phyloP scores from a whole-genome alignment of 176 grass and related monocot genomes.

The Leersia perrieri region DNA sequence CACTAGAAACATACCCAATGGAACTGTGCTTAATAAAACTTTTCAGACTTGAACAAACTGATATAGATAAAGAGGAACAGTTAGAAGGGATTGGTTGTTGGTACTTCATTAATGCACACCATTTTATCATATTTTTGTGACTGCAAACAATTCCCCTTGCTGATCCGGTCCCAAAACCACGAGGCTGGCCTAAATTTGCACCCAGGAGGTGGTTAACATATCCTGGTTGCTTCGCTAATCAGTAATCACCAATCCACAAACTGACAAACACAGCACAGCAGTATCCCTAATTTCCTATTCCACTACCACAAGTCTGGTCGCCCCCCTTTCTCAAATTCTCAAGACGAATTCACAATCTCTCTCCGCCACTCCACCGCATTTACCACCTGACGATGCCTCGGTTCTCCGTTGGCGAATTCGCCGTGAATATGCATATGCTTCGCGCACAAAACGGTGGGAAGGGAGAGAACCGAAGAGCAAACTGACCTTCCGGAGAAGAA shows the following conservation, averaged over 20 bases:
- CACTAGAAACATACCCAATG: conserved; percentile 10
- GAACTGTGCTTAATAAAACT: neutral
- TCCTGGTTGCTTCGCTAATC: neutral
- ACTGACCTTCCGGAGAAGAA: neutral
- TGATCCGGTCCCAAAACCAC: neutral
- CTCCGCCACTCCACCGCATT: neutral
- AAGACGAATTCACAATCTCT: neutral
- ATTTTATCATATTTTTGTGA: neutral
- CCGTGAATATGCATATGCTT: neutral
- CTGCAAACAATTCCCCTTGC: neutral
- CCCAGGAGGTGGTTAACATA: neutral
- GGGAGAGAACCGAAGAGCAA: neutral
- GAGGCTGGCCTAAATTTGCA: neutral
- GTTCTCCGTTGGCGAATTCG: neutral
- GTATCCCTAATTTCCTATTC: no score
- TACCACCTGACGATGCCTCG: neutral
- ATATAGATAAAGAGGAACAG: conserved; percentile 18
- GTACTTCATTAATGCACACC: neutral
- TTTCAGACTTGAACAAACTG: neutral
- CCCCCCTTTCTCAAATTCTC: neutral
- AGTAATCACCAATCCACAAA: no score
- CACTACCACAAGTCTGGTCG: neutral
- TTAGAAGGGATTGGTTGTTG: neutral
- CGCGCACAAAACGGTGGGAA: neutral
- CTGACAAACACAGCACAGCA: neutral